These are phyloP conservation scores for Angomonas ambiguus DNA, from an alignment of 208 protist genomes.

Conservation along the genomic window DNA sequence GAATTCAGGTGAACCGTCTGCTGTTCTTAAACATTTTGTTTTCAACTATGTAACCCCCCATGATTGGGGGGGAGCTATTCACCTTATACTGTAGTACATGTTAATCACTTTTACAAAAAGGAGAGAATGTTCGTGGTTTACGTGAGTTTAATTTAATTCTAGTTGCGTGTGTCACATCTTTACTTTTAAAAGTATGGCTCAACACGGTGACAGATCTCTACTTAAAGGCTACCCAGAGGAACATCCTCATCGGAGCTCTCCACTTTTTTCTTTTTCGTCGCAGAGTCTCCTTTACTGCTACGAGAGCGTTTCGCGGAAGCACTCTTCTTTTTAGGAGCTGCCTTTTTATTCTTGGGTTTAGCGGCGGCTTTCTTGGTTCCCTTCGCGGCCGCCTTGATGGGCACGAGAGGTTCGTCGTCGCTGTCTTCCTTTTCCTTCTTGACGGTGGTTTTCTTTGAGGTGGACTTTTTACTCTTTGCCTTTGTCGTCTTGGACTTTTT, in stretches of 20 bases:
- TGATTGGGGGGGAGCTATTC: too few species aligned
- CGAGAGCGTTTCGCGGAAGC: background rate
- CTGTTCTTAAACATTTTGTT: too few species aligned
- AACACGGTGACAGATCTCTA: too few species aligned
- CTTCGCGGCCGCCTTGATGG: background rate
- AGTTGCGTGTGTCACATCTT: too few species aligned
- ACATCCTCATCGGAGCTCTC: constrained; percentile 68
- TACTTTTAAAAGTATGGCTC: too few species aligned
- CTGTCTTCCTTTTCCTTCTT: constrained; percentile 41
- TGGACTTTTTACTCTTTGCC: constrained; percentile 34
- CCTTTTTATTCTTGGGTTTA: constrained; percentile 38
- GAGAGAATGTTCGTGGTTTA: too few species aligned
- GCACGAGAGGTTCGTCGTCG: constrained; percentile 16
- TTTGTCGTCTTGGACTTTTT: constrained; percentile 32
- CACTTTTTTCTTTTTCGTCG: constrained; percentile 16
- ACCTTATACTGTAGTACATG: too few species aligned
- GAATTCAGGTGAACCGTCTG: background rate
- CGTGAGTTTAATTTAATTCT: too few species aligned
- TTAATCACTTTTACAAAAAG: too few species aligned
- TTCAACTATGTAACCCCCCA: too few species aligned
- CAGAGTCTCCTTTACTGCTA: background rate
- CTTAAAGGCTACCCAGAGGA: constrained; percentile 41
- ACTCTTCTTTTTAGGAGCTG: constrained; percentile 22
- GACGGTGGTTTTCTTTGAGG: constrained; percentile 16
- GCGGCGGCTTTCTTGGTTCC: constrained; percentile 24